A percentile compares a stretch with the other conserved stretches of the same genome.
These are phyloP conservation scores for Dothistroma septosporum DNA, from an alignment of 2,329 filamentous ascomycete species.

Conservation along the genomic window DNA sequence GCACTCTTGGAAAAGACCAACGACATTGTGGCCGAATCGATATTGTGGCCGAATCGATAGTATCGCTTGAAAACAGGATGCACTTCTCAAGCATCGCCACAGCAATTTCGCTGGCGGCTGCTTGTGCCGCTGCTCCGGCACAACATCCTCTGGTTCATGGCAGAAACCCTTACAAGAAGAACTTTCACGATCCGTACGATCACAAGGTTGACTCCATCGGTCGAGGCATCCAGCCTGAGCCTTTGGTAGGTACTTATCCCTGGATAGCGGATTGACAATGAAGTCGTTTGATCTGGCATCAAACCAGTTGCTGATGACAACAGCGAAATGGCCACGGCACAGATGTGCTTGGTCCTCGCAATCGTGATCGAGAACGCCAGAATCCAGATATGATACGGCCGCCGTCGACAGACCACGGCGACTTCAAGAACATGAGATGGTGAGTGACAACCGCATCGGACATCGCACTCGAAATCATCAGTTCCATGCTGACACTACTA, in stretches of 20 bases:
- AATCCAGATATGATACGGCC: constrained; percentile 69
- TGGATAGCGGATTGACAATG: neutral
- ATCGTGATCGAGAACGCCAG: constrained; percentile 62
- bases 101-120: neutral
- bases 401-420: constrained; percentile 68
- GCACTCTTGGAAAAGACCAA: neutral
- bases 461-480: neutral
- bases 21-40: neutral
- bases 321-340: constrained; percentile 48
- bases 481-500: constrained; percentile 49
- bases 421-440: constrained; percentile 67
- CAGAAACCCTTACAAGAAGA: constrained; percentile 55
- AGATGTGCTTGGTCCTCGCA: constrained; percentile 66
- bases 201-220: constrained; percentile 58
- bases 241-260: constrained; percentile 33
- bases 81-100: neutral
- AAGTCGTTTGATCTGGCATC: neutral
- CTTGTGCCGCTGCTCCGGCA: neutral
- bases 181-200: constrained; percentile 59
- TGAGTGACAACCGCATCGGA: neutral
- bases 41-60: neutral
- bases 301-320: neutral
- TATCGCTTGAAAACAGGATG: neutral
- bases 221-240: constrained; percentile 60
- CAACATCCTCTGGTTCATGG: constrained; percentile 36